phyloP scores from a whole-genome alignment of 352 stramenopile species.

The Globisporangium solare region DNA sequence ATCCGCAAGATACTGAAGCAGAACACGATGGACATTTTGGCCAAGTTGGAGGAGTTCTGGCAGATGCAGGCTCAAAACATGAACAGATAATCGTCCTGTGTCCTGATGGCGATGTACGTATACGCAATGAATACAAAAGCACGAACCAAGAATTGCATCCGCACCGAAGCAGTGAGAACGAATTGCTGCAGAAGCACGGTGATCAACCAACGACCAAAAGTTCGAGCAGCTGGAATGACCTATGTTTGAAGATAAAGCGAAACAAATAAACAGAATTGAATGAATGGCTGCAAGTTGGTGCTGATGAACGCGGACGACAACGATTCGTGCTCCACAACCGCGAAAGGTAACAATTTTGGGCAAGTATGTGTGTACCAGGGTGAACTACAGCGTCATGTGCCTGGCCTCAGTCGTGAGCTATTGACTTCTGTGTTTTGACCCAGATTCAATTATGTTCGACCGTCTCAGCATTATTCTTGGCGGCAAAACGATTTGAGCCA shows the following conservation, averaged over 20 bases:
- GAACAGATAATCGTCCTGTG: neutral
- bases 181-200: neutral
- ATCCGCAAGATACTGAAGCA: constrained; percentile 84
- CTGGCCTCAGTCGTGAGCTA: no score
- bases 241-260: neutral
- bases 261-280: neutral
- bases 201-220: no score
- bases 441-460: no score
- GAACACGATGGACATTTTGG: constrained; percentile 74
- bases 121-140: neutral
- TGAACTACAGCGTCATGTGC: no score
- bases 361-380: no score
- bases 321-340: no score
- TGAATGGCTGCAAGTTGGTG: neutral
- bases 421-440: no score
- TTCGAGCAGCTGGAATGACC: neutral
- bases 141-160: neutral
- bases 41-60: constrained; percentile 71
- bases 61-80: constrained; percentile 35
- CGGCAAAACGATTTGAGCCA: no score
- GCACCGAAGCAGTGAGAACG: neutral
- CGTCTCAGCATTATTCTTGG: no score
- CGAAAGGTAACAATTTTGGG: no score
- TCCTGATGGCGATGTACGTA: neutral
- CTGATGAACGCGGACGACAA: neutral